Percentiles rank a stretch among this genome's conserved stretches.
These are phyloP conservation scores for Coniochaeta prunicola DNA, from an alignment of 2,329 filamentous ascomycete genomes.

Conservation along the genomic window DNA sequence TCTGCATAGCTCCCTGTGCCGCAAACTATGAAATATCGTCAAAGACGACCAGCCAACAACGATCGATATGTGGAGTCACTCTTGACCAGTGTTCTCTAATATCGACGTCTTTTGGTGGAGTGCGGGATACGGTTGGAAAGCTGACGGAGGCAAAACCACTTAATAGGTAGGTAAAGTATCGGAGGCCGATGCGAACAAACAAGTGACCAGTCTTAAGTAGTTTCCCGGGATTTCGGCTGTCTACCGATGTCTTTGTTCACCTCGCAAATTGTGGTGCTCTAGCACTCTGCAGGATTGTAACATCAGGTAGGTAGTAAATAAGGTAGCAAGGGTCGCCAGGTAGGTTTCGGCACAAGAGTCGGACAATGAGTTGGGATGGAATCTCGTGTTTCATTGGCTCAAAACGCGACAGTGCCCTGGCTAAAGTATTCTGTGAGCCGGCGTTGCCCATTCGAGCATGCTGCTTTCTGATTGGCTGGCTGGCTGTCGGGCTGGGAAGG, in stretches of 20 bases:
- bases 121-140: not conserved
- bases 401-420: not conserved
- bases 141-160: not conserved
- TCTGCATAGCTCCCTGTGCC: not conserved
- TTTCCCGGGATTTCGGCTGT: not conserved
- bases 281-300: not conserved
- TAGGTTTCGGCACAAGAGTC: not conserved
- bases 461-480: not conserved
- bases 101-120: no score
- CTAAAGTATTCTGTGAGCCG: not conserved
- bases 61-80: no score
- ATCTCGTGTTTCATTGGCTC: not conserved
- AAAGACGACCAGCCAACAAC: no score
- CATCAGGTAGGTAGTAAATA: no score
- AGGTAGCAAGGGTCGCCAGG: no score
- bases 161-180: not conserved
- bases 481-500: not conserved
- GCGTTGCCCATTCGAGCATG: not conserved
- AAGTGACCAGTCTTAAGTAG: not conserved
- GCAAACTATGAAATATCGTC: not conserved
- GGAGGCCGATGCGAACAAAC: not conserved
- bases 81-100: no score
- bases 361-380: not conserved
- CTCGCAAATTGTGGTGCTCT: not conserved
- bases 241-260: not conserved